Base-by-base conservation (phyloP, 2,329 filamentous ascomycete species). In the Hypoxylon sp. region DNA sequence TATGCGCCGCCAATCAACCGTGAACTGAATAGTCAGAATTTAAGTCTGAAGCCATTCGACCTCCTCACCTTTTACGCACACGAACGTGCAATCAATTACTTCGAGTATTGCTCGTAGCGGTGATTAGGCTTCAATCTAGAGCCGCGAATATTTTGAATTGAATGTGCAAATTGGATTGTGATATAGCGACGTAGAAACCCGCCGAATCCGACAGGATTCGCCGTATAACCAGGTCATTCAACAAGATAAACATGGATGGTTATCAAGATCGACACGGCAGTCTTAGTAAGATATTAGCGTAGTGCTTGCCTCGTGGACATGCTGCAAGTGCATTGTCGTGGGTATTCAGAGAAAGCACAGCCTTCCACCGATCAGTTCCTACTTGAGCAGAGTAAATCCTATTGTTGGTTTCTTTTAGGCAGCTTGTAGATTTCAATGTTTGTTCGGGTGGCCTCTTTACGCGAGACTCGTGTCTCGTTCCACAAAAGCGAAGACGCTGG, bases 271-370 rank as follows among this genome's bases (percentile, higher is more conserved):
- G n/a, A 16, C 20, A 9, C 24, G 6, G 4, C 46, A 18, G 20
- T 14, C 11, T 22, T 22, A 2, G 24, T 24, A 36, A n/a, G 20
- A 28, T 55, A 55, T 55, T 45, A 45, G 44, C 45, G 45, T 45
- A 45, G 44, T 54, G 45, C 30, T 24, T n/a, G 14, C 26, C 51
- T 16, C 51, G 51, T 54, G 51, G 40, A 18, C 4, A 33, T 45
- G 50, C 42, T 16, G n/a, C 18, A 53, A n/a, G 8, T 30, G 38
- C 38, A 33, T 45, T n/a, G 16, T 24, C 2, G 32, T 20, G 52
- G 18, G 18, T 16, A 46, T 20, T 53, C 14, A 14, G 20, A 45
- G 18, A 28, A 45, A 33, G 26, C 26, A 45, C 33, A 45, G 38
- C 18, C 51, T 20, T 45, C 24, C 7, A 33, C 38, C 44, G 18